phyloP scores from a whole-genome alignment of 768 basidiomycete genomes.

The Psilocybe cyanescens region DNA sequence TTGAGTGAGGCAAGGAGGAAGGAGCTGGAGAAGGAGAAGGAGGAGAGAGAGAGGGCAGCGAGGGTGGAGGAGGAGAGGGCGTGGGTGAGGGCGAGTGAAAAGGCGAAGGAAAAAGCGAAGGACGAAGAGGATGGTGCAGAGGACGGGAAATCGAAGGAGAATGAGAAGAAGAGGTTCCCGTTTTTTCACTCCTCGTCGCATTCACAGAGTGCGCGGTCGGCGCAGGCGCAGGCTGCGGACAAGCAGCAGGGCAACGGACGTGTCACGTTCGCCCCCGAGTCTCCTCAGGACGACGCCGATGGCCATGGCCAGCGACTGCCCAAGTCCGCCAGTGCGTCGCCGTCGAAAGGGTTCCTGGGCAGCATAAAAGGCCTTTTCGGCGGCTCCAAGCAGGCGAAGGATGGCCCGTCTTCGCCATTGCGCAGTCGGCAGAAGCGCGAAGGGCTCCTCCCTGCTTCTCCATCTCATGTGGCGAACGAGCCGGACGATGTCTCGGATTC shows the following conservation, averaged over 20 bases:
- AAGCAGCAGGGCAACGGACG: not conserved
- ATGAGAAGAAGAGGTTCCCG: constrained; percentile 21
- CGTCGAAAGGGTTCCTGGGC: constrained; percentile 41
- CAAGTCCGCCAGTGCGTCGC: constrained; percentile 13
- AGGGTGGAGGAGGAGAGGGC: constrained; percentile 17
- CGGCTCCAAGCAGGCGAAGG: constrained; percentile 2
- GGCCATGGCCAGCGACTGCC: not conserved
- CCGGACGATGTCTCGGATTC: constrained; percentile 8
- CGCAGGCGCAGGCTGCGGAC: not conserved
- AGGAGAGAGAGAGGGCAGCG: constrained; percentile 12
- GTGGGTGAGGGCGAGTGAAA: constrained; percentile 4
- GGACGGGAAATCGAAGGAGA: constrained; percentile 4
- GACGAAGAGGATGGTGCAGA: constrained; percentile 4
- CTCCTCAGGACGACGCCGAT: not conserved
- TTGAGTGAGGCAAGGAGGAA: constrained; percentile 25
- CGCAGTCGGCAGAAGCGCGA: not conserved
- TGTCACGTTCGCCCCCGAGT: not conserved
- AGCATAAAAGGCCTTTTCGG: constrained; percentile 50
- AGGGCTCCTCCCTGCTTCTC: not conserved
- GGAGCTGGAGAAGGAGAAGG: constrained; percentile 21
- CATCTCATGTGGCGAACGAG: not conserved
- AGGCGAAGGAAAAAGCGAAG: constrained; percentile 11
- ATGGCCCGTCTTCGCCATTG: not conserved
- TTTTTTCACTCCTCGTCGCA: constrained; percentile 15
- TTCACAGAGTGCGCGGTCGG: not conserved